These are phyloP conservation scores for Pythium brachiatum DNA, from an alignment of 352 stramenopile species.

Conservation along the genomic window DNA sequence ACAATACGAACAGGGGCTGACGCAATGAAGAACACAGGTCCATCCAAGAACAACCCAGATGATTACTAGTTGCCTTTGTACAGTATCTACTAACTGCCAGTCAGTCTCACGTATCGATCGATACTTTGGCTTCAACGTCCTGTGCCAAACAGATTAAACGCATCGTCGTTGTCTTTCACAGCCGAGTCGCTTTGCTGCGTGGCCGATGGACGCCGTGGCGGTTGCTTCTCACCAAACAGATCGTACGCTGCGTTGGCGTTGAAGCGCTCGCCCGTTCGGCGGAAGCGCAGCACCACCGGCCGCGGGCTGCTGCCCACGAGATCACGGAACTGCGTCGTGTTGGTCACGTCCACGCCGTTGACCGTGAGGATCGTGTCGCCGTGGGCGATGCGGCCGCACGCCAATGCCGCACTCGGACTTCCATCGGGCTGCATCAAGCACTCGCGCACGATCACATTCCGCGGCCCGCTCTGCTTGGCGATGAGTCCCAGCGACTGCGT, in stretches of 20 bases:
- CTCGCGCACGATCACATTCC: slow-evolving; percentile 68
- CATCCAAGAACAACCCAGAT: too few relatives aligned
- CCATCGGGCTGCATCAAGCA: slow-evolving; percentile 50
- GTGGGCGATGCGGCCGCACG: slow-evolving; percentile 45
- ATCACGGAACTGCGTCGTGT: slow-evolving; percentile 70
- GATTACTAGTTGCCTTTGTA: too few relatives aligned
- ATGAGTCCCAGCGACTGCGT: slow-evolving; percentile 58
- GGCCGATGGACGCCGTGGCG: background rate
- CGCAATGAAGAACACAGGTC: too few relatives aligned
- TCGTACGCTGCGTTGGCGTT: slow-evolving; percentile 44
- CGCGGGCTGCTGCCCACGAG: slow-evolving; percentile 56
- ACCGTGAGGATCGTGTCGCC: slow-evolving; percentile 76
- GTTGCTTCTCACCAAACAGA: slow-evolving; percentile 63
- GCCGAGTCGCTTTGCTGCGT: background rate
- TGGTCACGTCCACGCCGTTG: slow-evolving; percentile 58
- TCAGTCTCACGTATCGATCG: too few relatives aligned
- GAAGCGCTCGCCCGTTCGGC: slow-evolving; percentile 38
- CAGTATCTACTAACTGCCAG: too few relatives aligned
- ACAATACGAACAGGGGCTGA: too few relatives aligned
- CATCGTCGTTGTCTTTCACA: background rate
- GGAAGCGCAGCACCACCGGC: slow-evolving; percentile 71
- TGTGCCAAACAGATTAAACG: slow-evolving; percentile 6
- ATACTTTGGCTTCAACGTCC: background rate
- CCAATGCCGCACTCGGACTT: slow-evolving; percentile 39
- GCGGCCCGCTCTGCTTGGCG: slow-evolving; percentile 55